Evolutionary conservation across 768 basidiomycete species (phyloP).

Genomic region (Pholiota microspora): DNA sequence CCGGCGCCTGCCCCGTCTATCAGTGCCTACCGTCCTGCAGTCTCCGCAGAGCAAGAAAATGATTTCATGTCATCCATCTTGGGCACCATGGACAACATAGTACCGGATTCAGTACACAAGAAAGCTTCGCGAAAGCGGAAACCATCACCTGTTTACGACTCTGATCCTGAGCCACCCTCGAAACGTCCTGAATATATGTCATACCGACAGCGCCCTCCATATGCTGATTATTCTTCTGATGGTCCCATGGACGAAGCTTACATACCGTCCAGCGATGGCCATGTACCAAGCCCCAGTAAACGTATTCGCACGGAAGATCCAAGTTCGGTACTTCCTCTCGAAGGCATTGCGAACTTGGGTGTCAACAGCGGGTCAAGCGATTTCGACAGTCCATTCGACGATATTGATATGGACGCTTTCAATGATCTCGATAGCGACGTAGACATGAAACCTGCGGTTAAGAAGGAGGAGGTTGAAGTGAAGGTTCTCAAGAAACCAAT

Average conservation of each 20-base stretch:
- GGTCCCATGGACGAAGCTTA: slow-evolving; percentile 34
- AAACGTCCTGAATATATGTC: slow-evolving; percentile 24
- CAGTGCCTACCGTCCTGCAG: slow-evolving; percentile 75
- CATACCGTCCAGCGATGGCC: slow-evolving; percentile 56
- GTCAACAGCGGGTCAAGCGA: slow-evolving; percentile 53
- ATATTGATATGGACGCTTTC: slow-evolving; percentile 61
- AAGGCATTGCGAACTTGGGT: slow-evolving; percentile 56
- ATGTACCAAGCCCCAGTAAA: slow-evolving; percentile 67
- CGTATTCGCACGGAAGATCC: slow-evolving; percentile 46
- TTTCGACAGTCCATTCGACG: slow-evolving; percentile 45
- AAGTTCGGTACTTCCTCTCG: slow-evolving; percentile 52
- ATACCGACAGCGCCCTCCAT: slow-evolving; percentile 31
- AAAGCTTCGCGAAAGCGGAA: slow-evolving; percentile 62
- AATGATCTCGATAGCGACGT: slow-evolving; percentile 56
- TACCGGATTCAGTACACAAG: slow-evolving; percentile 19
- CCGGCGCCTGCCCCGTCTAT: slow-evolving; percentile 59
- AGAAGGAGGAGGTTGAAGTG: slow-evolving; percentile 27
- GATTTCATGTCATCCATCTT: slow-evolving; percentile 89
- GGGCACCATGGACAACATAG: slow-evolving; percentile 60
- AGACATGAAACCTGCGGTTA: slow-evolving; percentile 34
- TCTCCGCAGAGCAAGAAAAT: slow-evolving; percentile 76
- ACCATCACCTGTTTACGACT: slow-evolving; percentile 47
- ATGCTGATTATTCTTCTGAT: slow-evolving; percentile 47
- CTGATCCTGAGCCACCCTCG: slow-evolving; percentile 37
- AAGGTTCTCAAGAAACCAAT: slow-evolving; percentile 23